Base-by-base conservation (phyloP, 2,329 filamentous ascomycete genomes). In the Trichoderma citrinoviride region DNA sequence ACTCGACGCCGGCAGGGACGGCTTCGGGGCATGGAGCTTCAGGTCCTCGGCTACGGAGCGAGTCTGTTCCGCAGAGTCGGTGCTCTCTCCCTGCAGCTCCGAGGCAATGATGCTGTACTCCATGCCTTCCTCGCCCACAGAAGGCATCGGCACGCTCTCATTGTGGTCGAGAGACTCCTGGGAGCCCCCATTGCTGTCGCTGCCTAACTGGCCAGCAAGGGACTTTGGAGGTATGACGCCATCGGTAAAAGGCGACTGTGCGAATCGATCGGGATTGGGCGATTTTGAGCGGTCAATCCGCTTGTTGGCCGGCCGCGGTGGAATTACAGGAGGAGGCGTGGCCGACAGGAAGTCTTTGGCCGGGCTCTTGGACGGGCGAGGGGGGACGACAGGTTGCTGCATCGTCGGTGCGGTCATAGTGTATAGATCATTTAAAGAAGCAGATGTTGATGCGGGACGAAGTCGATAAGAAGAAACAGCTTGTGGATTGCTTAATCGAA, bases 1-100 rank as follows among this genome's bases (percentile, higher is more conserved):
- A 72, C 89, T 95, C 21, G 87, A 86, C 52, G 86, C 87, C 10
- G 93, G 90, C 68, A 97, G 82, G 15, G 93, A 96, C 6, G 94
- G 93, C 77, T 89, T 95, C 3, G 94, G 94, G 65, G 93, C 93
- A 77, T 96, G 87, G 65, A 98, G 86, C 77, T 95, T 90, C 71
- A 97, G 79, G 73, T 96, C 91, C 65, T 90, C 87, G 69, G 86
- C 89, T 64, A 97, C 83, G 70, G 89, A 92, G 72, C 91, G 87
- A 21, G 89, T 93, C 76, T 95, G 89, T 71, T 90, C 84, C 40
- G 77, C 72, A 64, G 77, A 77, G 56, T 69, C 70, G 74, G 78
- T 78, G 68, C 68, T 61, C 33, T 69, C 70, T 21, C 68, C 65
- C 54, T 70, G 61, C 57, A 73, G 61, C 67, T 84, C 82, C n/a